Conservation (phyloP, 495 filamentous ascomycete genomes). For the Tuber indicum region DNA sequence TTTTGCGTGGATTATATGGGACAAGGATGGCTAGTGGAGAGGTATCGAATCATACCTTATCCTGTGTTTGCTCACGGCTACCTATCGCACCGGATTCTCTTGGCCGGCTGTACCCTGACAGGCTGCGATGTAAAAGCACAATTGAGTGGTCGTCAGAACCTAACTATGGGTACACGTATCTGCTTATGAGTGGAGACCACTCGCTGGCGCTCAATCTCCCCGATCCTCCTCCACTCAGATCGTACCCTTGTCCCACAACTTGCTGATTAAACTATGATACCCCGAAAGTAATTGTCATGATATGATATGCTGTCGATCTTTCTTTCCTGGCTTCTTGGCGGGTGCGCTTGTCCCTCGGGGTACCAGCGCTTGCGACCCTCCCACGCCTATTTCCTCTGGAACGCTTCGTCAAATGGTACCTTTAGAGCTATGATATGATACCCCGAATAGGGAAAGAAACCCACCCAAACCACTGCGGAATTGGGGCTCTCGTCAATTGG, state of each 20-base stretch:
- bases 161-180: neutral
- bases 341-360: neutral
- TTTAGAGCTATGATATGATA: neutral
- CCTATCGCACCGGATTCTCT: neutral
- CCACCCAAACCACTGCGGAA: neutral
- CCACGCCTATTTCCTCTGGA: neutral
- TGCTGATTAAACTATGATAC: neutral
- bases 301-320: neutral
- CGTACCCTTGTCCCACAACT: neutral
- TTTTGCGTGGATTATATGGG: neutral
- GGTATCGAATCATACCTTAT: neutral
- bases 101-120: neutral
- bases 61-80: neutral
- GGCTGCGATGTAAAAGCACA: neutral
- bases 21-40: neutral
- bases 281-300: neutral
- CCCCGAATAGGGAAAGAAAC: neutral
- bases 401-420: neutral
- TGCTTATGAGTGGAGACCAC: neutral
- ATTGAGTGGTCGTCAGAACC: neutral
- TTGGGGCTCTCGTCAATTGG: neutral
- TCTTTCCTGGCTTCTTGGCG: neutral
- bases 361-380: neutral
- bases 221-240: neutral
- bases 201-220: neutral